Conservation (phyloP, 2,329 filamentous ascomycete genomes). For the Byssochlamys sp. region DNA sequence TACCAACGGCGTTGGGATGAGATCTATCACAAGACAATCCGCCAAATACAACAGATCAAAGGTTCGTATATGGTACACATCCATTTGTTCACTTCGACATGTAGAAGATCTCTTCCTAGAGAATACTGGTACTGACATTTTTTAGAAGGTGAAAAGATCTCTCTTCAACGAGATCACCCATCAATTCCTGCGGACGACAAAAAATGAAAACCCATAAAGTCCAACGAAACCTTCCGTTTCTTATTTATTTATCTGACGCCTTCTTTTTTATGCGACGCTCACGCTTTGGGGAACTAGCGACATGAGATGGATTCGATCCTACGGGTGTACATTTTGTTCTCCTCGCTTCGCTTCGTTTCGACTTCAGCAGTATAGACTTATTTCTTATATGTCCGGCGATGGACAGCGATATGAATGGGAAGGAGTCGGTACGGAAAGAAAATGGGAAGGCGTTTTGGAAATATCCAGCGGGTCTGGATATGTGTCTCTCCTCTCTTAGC, state of each 20-base stretch:
- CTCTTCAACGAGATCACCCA: background rate
- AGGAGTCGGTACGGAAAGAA: background rate
- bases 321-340: background rate
- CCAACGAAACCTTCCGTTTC: background rate
- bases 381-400: background rate
- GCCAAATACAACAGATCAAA: constrained; percentile 3
- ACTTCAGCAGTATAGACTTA: background rate
- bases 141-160: background rate
- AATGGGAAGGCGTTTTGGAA: background rate
- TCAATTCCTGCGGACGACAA: background rate
- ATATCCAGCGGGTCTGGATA: background rate
- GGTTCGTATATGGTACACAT: background rate
- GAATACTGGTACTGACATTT: background rate
- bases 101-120: too few relatives aligned
- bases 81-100: too few relatives aligned
- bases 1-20: constrained; percentile 4
- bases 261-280: background rate
- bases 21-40: constrained; percentile 3
- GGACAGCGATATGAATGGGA: background rate
- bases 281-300: background rate
- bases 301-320: background rate
- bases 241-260: background rate
- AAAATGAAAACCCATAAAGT: background rate
- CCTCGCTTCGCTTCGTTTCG: background rate
- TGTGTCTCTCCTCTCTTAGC: background rate